Evolutionary conservation across 2,329 filamentous ascomycete genomes (phyloP).

Genomic region (Berkeleyomyces basicola): DNA sequence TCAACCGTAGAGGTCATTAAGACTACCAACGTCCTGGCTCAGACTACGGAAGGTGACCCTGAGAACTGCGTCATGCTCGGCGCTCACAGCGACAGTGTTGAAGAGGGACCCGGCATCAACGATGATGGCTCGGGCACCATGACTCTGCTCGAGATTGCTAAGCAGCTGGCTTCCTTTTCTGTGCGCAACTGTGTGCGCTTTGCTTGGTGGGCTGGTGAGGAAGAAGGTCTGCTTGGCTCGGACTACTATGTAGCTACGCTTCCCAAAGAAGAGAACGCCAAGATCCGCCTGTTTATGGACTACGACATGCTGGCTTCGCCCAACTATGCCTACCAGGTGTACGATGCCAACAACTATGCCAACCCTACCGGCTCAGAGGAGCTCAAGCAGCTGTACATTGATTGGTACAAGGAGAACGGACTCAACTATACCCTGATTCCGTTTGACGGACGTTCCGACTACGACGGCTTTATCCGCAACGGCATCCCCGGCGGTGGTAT

Average conservation of each 20-base stretch:
- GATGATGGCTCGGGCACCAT: slow-evolving; percentile 56
- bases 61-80: slow-evolving; percentile 51
- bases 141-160: slow-evolving; percentile 45
- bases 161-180: slow-evolving; percentile 37
- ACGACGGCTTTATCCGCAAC: slow-evolving; percentile 56
- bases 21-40: slow-evolving; percentile 45
- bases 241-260: slow-evolving; percentile 43
- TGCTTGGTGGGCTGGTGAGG: slow-evolving; percentile 52
- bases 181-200: slow-evolving; percentile 52
- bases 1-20: slow-evolving; percentile 35
- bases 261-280: slow-evolving; percentile 38
- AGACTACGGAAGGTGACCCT: slow-evolving; percentile 41
- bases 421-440: slow-evolving; percentile 53
- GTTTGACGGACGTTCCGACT: slow-evolving; percentile 68
- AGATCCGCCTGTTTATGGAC: slow-evolving; percentile 51
- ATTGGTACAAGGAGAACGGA: slow-evolving; percentile 46
- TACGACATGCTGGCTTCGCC: slow-evolving; percentile 55
- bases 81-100: slow-evolving; percentile 46
- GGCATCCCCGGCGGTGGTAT: slow-evolving; percentile 62
- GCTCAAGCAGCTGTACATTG: slow-evolving; percentile 48
- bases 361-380: slow-evolving; percentile 57
- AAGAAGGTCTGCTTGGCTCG: slow-evolving; percentile 48
- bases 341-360: slow-evolving; percentile 52
- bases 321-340: slow-evolving; percentile 52
- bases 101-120: slow-evolving; percentile 56